Conservation (phyloP, 768 basidiomycete species). For the Termitomyces bulborhizus region DNA sequence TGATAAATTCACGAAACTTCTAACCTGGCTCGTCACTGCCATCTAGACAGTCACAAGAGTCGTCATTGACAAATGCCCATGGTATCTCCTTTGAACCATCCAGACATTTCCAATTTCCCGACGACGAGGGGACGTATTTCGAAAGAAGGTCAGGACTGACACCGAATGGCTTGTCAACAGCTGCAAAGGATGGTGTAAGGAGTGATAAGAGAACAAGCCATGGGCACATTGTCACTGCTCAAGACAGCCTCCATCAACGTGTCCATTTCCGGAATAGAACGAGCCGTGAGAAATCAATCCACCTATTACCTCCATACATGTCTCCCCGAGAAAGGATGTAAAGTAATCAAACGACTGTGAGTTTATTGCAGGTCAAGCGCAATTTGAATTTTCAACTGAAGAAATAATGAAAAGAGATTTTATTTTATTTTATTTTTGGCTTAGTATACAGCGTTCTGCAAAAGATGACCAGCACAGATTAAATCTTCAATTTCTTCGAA, state of each 20-base stretch:
- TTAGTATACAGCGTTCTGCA: not conserved
- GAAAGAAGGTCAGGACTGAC: conserved; percentile 48
- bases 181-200: conserved; percentile 27
- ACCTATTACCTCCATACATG: too few species aligned
- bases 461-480: not conserved
- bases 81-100: conserved; percentile 75
- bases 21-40: conserved; percentile 94
- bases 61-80: conserved; percentile 84
- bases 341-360: too few species aligned
- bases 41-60: conserved; percentile 91
- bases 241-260: conserved; percentile 27
- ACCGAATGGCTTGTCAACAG: conserved; percentile 46
- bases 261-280: conserved; percentile 17
- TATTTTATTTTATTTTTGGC: not conserved
- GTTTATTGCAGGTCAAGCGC: too few species aligned
- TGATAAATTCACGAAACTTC: conserved; percentile 10
- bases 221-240: conserved; percentile 34
- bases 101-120: conserved; percentile 70
- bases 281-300: conserved; percentile 1
- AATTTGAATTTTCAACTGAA: too few species aligned
- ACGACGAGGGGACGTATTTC: conserved; percentile 49
- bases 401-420: not conserved
- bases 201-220: conserved; percentile 43
- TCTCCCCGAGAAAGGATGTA: too few species aligned
- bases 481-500: conserved; percentile 4